Evolutionary conservation across 2,329 filamentous ascomycete species (phyloP), one percentile per base, ranked within the genome.

Genomic region (Penicillium hordei): DNA sequence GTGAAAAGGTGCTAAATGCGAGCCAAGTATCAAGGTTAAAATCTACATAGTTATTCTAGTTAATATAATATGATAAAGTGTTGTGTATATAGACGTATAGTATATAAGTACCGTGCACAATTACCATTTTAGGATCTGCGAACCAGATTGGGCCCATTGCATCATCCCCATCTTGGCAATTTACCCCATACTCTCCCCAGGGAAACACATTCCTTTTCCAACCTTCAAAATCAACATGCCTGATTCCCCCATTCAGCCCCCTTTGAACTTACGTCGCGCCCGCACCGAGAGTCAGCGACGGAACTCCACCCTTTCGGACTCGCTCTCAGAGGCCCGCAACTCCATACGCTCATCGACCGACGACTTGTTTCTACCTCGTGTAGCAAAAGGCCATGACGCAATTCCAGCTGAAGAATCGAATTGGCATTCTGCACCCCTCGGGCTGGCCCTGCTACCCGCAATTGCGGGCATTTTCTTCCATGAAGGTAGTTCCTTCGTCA

Each of bases 381-480:
- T 64, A 65, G 62, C 55, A 38, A 78, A 62, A 66, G 71, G 65
- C 49, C 53, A 55, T 25, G 63, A 65, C 55, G 60, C 68, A 7
- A 72, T 75, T 29, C 13, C 48, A 34, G 15, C 39, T 2, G 85
- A 88, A 38, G 79, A 84, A 52, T 89, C 89, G 1, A 81, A 86
- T 60, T 91, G 91, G 84, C 87, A 94, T 60, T 90, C 87, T 2
- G 79, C 90, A n/a, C 92, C 93, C 1, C 78, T 97, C 34, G 88
- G 86, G 0, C 89, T 96, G 71, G 93, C 91, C 3, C 81, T 97
- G 48, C 78, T 97, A 15, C 93, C 93, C 3, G 92, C 93, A 1
- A 71, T 96, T n/a, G 91, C 86, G 0, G 93, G 93, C 0, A 76
- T 95, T 48, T 79, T 97, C 56, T 95, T 96, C 72, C 84, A 89